Percentiles rank a stretch among this genome's conserved stretches.
Conservation (phyloP, 352 stramenopile genomes). For the Peronosclerospora sorghi region DNA sequence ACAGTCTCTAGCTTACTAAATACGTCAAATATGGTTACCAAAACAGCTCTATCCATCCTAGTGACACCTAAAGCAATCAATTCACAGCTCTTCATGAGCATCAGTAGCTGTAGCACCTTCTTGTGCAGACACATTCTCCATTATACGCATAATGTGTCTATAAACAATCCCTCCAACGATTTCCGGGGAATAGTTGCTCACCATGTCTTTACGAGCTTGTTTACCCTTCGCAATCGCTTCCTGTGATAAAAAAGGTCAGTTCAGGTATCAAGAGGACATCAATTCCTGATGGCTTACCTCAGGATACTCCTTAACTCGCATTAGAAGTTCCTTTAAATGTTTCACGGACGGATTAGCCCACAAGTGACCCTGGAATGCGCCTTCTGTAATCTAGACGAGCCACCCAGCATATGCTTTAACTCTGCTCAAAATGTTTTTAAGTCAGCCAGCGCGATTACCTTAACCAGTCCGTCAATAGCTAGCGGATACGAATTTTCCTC, state of each 20-base stretch:
- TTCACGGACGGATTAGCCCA: slow-evolving; percentile 79
- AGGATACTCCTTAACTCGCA: slow-evolving; percentile 41
- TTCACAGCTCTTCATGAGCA: slow-evolving; percentile 49
- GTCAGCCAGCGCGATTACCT: slow-evolving; percentile 24
- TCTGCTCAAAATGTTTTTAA: background rate
- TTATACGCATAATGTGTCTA: slow-evolving; percentile 47
- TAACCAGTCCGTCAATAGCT: slow-evolving; percentile 62
- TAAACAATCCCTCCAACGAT: slow-evolving; percentile 65
- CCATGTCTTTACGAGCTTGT: slow-evolving; percentile 68
- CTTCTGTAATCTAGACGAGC: slow-evolving; percentile 49
- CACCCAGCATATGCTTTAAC: background rate
- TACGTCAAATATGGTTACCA: background rate
- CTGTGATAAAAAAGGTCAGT: slow-evolving; percentile 8
- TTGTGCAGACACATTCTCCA: slow-evolving; percentile 25
- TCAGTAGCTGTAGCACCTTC: slow-evolving; percentile 7
- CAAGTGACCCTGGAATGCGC: slow-evolving; percentile 64
- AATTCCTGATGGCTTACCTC: slow-evolving; percentile 19
- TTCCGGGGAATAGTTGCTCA: slow-evolving; percentile 68
- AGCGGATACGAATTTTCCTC: slow-evolving; percentile 78
- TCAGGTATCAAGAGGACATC: no score
- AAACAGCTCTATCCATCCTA: background rate
- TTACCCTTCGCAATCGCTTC: slow-evolving; percentile 57
- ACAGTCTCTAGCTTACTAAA: background rate
- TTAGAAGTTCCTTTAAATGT: slow-evolving; percentile 61
- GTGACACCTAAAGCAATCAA: background rate